Evolutionary conservation across 2,329 filamentous ascomycete species (phyloP).

Genomic region (Albifimbria verrucaria): DNA sequence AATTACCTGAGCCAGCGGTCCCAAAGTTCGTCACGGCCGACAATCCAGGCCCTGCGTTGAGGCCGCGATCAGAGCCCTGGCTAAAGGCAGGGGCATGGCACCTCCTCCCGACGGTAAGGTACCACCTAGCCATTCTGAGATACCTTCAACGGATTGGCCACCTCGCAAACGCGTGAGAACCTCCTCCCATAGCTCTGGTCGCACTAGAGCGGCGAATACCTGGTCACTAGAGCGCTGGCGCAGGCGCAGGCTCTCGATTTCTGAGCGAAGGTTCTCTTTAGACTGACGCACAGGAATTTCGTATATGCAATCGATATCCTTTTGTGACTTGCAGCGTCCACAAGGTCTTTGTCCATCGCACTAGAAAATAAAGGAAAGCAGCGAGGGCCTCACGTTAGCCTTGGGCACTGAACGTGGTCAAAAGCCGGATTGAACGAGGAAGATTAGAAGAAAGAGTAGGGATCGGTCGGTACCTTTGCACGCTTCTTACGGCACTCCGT

Average conservation of each 20-base stretch:
- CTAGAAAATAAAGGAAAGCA: conserved; percentile 26
- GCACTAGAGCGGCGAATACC: conserved; percentile 52
- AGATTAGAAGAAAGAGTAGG: background rate
- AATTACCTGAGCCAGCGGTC: conserved; percentile 19
- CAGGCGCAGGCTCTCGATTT: conserved; percentile 55
- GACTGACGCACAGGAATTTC: conserved; percentile 61
- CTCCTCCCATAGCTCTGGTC: conserved; percentile 50
- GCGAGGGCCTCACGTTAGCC: conserved; percentile 36
- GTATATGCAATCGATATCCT: conserved; percentile 56
- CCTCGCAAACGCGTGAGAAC: conserved; percentile 50
- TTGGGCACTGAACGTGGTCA: too few species aligned
- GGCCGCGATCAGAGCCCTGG: conserved; percentile 10
- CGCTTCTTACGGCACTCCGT: conserved; percentile 61
- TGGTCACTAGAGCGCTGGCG: conserved; percentile 53
- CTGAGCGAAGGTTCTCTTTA: conserved; percentile 57
- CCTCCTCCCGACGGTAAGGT: conserved; percentile 26
- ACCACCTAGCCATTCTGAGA: conserved; percentile 51
- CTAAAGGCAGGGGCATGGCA: conserved; percentile 23
- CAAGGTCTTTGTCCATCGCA: conserved; percentile 59
- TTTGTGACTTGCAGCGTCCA: conserved; percentile 51
- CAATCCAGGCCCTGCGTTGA: conserved; percentile 9
- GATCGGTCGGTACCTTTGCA: conserved; percentile 47
- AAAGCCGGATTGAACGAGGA: background rate
- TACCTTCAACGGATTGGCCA: conserved; percentile 52
- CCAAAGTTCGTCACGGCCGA: conserved; percentile 24